Evolutionary conservation across 768 basidiomycete species (phyloP), one percentile per base, ranked within the genome.

Genomic region (Mycena haematopus): DNA sequence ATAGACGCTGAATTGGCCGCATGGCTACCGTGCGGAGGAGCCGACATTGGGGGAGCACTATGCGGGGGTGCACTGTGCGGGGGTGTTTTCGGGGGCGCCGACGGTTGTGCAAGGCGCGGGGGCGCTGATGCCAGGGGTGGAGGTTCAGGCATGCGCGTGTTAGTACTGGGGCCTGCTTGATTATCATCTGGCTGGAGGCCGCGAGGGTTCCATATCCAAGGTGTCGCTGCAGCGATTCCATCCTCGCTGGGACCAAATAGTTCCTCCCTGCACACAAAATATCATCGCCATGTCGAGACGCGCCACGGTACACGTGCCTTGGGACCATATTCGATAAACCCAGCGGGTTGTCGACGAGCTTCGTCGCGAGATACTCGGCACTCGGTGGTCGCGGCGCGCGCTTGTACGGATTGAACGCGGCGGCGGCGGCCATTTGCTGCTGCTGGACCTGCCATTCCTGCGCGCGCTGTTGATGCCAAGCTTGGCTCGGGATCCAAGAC

Each of bases 171-270:
- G 33, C 59, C 50, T 52, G 67, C 58, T 24, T 72, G 50, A 36
- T 64, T 65, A 21, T 71, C 73, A 27, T 78, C 75, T 35, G 77
- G 70, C 10, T 70, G 62, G 22, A 87, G 75, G 59, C 76, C 75
- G 36, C 79, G 70, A 25, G 88, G 84, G 73, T 81, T 86, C 90
- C 90, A 92, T 58, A 90, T 81, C 90, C 90, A 92, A 9, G 90
- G 90, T 0, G 90, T 91, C 7, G 78, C 75, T 17, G 74, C 76
- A 19, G 76, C 75, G 21, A 77, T 76, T 49, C 70, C 70, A 33
- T 68, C 70, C 13, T 75, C 75, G 27, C 65, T 69, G 24, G 73
- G 72, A 13, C 72, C 75, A 36, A 75, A 73, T 51, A 72, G 65
- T 65, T 81, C 69, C 70, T 78, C 66, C 35, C 81, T 79, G 65